Base-by-base conservation (phyloP, 1,284 basidiomycete species). In the Schizopora paradoxa region DNA sequence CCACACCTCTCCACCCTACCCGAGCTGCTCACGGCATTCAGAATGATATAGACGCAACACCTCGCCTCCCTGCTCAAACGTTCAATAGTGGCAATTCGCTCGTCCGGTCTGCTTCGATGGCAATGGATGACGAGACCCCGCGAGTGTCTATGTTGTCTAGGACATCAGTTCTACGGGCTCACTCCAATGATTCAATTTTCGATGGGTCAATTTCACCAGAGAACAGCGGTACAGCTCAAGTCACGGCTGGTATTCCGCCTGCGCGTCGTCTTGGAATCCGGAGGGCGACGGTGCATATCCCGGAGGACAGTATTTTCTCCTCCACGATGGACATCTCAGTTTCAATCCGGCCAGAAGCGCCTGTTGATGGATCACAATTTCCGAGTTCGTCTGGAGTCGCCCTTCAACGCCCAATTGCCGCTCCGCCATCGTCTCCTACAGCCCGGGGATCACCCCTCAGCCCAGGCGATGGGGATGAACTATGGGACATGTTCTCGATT, bases 241-340 rank as follows among this genome's bases (percentile, higher is more conserved):
- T n/a, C n/a, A n/a, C n/a, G n/a, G n/a, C n/a, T n/a, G n/a, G n/a
- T n/a, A n/a, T n/a, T n/a, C n/a, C n/a, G n/a, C n/a, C n/a, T n/a
- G n/a, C n/a, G n/a, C n/a, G n/a, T n/a, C n/a, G n/a, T n/a, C n/a
- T n/a, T n/a, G n/a, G n/a, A n/a, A n/a, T n/a, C n/a, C n/a, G n/a
- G n/a, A n/a, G 43, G 6, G n/a, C 45, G 10, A 35, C 57, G 19
- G 56, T 55, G 7, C 61, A 63, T 45, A 48, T 58, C 22, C 55
- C 61, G 11, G 55, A 57, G 36, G 62, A 66, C 38, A 62, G 61
- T 42, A 60, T 66, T 16, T 66, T 68, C 48, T 66, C 65, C 6
- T 59, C 61, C 28, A 56, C 57, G n/a, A 54, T 63, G 5, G 61
- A 66, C 41, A 61, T 63, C 41, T 63, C 62, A 27, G 51, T 56